phyloP scores from a whole-genome alignment of 2,329 filamentous ascomycete genomes.

The Epichloe festucae region DNA sequence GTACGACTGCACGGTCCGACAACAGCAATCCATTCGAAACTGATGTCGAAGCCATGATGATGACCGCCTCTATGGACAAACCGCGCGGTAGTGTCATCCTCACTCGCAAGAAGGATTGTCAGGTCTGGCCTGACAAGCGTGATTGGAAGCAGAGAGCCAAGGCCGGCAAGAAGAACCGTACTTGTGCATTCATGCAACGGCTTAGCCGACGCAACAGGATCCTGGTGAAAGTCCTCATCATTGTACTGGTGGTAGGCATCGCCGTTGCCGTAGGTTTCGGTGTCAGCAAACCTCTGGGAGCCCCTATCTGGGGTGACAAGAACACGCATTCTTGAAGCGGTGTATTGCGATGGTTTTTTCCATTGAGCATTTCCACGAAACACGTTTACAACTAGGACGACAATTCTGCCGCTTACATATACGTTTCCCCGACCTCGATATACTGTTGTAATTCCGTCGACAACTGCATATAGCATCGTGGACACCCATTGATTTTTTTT shows the following conservation, averaged over 20 bases:
- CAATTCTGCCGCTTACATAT: slow-evolving; percentile 1
- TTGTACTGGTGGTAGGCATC: slow-evolving; percentile 37
- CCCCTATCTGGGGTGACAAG: slow-evolving; percentile 40
- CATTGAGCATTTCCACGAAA: slow-evolving; percentile 10
- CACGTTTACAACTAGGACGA: slow-evolving; percentile 1
- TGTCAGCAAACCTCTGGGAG: slow-evolving; percentile 46
- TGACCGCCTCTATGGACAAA: slow-evolving; percentile 23
- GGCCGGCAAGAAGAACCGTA: slow-evolving; percentile 38
- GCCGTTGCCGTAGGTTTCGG: slow-evolving; percentile 46
- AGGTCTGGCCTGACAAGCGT: slow-evolving; percentile 47
- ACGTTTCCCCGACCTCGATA: not conserved
- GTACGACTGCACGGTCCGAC: slow-evolving; percentile 32
- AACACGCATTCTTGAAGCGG: not conserved
- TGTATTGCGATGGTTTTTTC: not conserved
- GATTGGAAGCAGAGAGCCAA: slow-evolving; percentile 49
- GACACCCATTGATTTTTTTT: not conserved
- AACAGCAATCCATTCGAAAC: slow-evolving; percentile 41
- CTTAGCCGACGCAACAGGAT: slow-evolving; percentile 42
- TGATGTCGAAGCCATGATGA: slow-evolving; percentile 41
- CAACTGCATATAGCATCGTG: not conserved
- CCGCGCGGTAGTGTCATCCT: slow-evolving; percentile 14
- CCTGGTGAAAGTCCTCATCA: slow-evolving; percentile 39
- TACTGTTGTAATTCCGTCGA: slow-evolving; percentile 3
- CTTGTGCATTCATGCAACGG: slow-evolving; percentile 39
- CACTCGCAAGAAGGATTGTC: slow-evolving; percentile 31